Evolutionary conservation across 1,284 basidiomycete genomes (phyloP), one percentile per base, ranked within the genome.

Genomic region (Sporisorium iseilematis-ciliati): DNA sequence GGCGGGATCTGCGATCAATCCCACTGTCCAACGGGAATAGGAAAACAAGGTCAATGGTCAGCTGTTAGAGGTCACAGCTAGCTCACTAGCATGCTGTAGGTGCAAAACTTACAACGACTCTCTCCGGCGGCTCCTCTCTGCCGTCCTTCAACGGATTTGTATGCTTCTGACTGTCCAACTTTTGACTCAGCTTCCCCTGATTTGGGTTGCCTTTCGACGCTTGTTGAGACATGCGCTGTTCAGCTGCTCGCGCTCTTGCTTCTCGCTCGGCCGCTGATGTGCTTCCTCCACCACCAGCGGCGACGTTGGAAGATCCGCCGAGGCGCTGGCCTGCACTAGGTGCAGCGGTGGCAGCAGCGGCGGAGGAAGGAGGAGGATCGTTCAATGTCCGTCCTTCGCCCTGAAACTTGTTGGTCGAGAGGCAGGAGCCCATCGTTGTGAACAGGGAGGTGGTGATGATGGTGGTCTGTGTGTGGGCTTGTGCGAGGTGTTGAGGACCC

Each of bases 211-310:
- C 71, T 33, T 74, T 74, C n/a, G 25, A 7, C 8, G 62, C 62
- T 31, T 65, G 59, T 26, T 65, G 51, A 6, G 53, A 50, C 57
- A 74, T 74, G 2, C 71, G 25, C 18, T 33, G 23, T 31, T 74
- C 73, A 0, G 73, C 73, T 3, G 73, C 73, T 57, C 40, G 40
- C 12, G 65, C 73, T 54, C 73, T 43, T 26, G 68, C 68, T 49
- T 75, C 68, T 25, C 68, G 14, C 12, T 71, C 68, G 0, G 57
- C 55, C 25, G 45, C 45, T 20, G 62, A 54, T 20, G 50, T 61
- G 41, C 35, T 48, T 23, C 25, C 46, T 26, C n/a, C 14, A 14
- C 21, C 41, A 16, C 21, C 29, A 23, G 2, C 16, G 18, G 51
- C 12, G 2, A 48, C n/a, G 31, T 12, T 38, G 26, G 12, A 60